Evolutionary conservation across 306 rosid species (phyloP).

Genomic region (Prunus mira): DNA sequence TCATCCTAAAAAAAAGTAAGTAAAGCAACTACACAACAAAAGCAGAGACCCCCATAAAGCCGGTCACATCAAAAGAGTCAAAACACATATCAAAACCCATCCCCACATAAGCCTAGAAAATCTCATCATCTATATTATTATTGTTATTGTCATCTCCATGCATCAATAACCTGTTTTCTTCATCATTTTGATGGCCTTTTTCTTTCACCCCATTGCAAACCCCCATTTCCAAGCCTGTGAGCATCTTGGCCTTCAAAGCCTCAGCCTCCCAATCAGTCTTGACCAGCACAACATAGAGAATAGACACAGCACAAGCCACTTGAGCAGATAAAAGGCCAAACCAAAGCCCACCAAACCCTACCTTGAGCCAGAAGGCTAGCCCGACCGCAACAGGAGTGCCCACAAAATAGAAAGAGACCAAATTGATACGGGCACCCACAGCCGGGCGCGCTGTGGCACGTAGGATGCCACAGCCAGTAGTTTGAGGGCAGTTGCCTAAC

Average conservation of each 20-base stretch:
- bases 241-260: conserved; percentile 66
- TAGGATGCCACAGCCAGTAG: conserved; percentile 82
- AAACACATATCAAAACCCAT: neutral
- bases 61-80: neutral
- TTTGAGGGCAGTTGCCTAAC: conserved; percentile 90
- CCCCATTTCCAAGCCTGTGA: conserved; percentile 45
- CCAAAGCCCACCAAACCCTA: conserved; percentile 92
- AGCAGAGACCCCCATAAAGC: neutral
- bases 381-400: conserved; percentile 89
- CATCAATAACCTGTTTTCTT: neutral
- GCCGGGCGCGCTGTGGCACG: conserved; percentile 82
- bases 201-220: neutral
- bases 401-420: conserved; percentile 69
- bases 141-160: neutral
- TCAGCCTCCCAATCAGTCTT: conserved; percentile 88
- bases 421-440: conserved; percentile 62
- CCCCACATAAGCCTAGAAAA: neutral
- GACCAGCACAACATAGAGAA: conserved; percentile 57
- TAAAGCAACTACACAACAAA: neutral
- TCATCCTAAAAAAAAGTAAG: neutral
- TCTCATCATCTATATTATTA: neutral
- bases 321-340: conserved; percentile 86
- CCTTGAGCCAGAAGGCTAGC: conserved; percentile 62
- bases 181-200: neutral
- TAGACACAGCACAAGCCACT: conserved; percentile 67